These are phyloP conservation scores for Apiotrichum sp. DNA, from an alignment of 1,284 basidiomycete genomes.

Conservation along the genomic window DNA sequence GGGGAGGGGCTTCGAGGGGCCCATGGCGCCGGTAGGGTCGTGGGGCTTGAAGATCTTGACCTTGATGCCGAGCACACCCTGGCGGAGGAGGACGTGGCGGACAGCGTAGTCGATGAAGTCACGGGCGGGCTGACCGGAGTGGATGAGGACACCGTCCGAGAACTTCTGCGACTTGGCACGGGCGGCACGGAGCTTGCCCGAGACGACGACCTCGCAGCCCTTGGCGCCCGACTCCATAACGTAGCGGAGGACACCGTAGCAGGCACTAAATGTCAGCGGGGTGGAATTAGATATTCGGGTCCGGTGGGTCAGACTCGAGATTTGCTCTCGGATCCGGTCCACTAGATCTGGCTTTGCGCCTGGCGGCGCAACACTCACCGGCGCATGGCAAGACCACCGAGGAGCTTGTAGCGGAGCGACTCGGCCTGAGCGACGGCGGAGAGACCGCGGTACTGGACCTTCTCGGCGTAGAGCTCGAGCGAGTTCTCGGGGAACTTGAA, in stretches of 20 bases:
- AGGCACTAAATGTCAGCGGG: slow-evolving; percentile 62
- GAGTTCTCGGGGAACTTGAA: slow-evolving; percentile 99
- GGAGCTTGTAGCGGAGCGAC: slow-evolving; percentile 96
- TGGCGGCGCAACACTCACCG: slow-evolving; percentile 55
- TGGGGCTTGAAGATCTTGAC: slow-evolving; percentile 99
- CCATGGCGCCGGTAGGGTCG: slow-evolving; percentile 83
- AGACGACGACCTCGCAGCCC: slow-evolving; percentile 99
- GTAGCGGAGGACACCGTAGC: slow-evolving; percentile 99
- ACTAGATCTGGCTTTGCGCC: background rate
- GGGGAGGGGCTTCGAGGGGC: slow-evolving; percentile 90
- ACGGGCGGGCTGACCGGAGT: slow-evolving; percentile 96
- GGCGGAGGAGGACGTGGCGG: slow-evolving; percentile 95
- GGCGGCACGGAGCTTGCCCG: slow-evolving; percentile 98
- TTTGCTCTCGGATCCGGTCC: background rate
- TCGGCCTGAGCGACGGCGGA: slow-evolving; percentile 99
- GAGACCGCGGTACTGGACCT: slow-evolving; percentile 97
- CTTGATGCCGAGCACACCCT: slow-evolving; percentile 99
- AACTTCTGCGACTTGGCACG: slow-evolving; percentile 99
- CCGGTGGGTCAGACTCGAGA: background rate
- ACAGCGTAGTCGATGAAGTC: slow-evolving; percentile 99
- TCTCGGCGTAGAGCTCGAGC: slow-evolving; percentile 98
- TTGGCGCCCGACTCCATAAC: slow-evolving; percentile 99
- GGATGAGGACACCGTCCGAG: slow-evolving; percentile 99
- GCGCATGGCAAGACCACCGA: slow-evolving; percentile 98
- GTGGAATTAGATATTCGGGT: background rate